Percentiles rank a stretch among this genome's conserved stretches.
Conservation (phyloP, 1,139 yeast species). For the Lodderomyces beijingensis region DNA sequence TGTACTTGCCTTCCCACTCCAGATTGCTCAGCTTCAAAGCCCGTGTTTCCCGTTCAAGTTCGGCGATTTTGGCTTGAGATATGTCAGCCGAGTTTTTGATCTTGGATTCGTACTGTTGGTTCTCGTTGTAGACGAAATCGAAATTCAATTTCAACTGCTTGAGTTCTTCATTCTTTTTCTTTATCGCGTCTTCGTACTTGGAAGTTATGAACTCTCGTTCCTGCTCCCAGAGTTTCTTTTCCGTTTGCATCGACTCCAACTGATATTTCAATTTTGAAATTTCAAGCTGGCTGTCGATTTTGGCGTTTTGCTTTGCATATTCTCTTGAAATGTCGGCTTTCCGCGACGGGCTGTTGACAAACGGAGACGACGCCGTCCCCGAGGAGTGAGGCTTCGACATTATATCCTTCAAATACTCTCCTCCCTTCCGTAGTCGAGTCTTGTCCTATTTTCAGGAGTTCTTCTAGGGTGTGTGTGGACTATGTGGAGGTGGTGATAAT, state of each 20-base stretch:
- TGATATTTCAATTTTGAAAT: slow-evolving; percentile 30
- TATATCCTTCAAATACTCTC: too few species aligned
- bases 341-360: slow-evolving; percentile 14
- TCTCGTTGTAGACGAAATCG: slow-evolving; percentile 52
- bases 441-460: too few species aligned
- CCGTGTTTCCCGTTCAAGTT: slow-evolving; percentile 27
- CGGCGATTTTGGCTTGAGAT: slow-evolving; percentile 33
- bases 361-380: slow-evolving; percentile 15
- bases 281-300: slow-evolving; percentile 13
- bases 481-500: too few species aligned
- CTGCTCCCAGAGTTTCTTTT: slow-evolving; percentile 31
- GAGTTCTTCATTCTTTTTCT: slow-evolving; percentile 29
- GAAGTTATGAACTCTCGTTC: slow-evolving; percentile 25
- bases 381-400: too few species aligned
- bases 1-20: slow-evolving; percentile 13
- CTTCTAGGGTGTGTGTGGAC: too few species aligned
- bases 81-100: slow-evolving; percentile 43
- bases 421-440: too few species aligned
- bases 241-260: slow-evolving; percentile 27
- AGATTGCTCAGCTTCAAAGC: slow-evolving; percentile 17
- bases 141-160: slow-evolving; percentile 48
- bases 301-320: slow-evolving; percentile 1
- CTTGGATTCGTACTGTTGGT: slow-evolving; percentile 52
- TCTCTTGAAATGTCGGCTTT: slow-evolving; percentile 6
- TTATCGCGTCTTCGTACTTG: slow-evolving; percentile 27